phyloP scores from a whole-genome alignment of 371 early-diverging fungal species.

The Dinochytrium kinnereticum region DNA sequence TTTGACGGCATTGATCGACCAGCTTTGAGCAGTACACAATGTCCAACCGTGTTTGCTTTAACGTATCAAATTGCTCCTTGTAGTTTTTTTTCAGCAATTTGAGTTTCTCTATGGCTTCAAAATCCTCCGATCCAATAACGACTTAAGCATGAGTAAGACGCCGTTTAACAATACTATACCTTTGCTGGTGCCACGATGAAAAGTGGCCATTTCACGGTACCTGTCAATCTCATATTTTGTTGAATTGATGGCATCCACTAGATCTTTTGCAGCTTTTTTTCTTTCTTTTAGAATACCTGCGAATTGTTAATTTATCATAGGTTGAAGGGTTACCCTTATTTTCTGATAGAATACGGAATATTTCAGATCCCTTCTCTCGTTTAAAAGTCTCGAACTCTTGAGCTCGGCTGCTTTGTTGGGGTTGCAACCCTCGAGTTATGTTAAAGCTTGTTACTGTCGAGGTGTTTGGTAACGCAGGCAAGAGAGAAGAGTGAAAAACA shows the following conservation, averaged over 20 bases:
- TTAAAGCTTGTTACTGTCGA: too few relatives aligned
- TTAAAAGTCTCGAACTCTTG: conserved; percentile 64
- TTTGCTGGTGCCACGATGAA: too few relatives aligned
- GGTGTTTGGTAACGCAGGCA: too few relatives aligned
- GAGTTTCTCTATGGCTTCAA: conserved; percentile 47
- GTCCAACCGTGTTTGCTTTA: conserved; percentile 43
- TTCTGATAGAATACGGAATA: conserved; percentile 52
- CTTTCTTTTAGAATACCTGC: conserved; percentile 54
- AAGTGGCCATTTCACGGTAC: too few relatives aligned
- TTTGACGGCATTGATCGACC: conserved; percentile 57
- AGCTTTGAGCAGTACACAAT: conserved; percentile 56
- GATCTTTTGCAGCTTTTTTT: conserved; percentile 45
- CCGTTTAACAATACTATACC: too few relatives aligned
- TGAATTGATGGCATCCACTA: conserved; percentile 47
- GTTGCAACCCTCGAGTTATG: too few relatives aligned
- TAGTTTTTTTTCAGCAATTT: conserved; percentile 49
- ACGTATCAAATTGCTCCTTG: conserved; percentile 40
- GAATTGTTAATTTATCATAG: background rate
- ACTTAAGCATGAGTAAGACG: too few relatives aligned
- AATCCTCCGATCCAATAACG: too few relatives aligned
- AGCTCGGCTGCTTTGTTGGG: conserved; percentile 36
- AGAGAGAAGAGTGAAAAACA: too few relatives aligned
- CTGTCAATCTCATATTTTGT: conserved; percentile 51
- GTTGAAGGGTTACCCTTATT: conserved; percentile 52
- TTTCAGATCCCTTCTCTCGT: conserved; percentile 50